Conservation (phyloP, 768 basidiomycete species). For the Tylopilus felleus region DNA sequence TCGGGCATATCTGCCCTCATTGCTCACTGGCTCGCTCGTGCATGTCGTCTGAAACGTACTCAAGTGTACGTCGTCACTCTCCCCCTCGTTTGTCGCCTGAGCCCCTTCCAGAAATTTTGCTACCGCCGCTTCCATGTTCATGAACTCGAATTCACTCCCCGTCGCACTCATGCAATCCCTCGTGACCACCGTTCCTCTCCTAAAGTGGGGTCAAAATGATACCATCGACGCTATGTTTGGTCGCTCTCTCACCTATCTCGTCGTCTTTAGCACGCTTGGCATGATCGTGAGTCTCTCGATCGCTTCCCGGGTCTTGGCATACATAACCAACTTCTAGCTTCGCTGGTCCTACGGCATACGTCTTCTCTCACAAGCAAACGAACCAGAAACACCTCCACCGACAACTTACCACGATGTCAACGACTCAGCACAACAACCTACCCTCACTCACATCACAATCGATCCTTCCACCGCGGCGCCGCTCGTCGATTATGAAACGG, state of each 20-base stretch:
- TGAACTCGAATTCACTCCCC: constrained; percentile 94
- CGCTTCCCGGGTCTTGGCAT: not conserved
- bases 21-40: constrained; percentile 57
- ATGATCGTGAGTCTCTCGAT: constrained; percentile 69
- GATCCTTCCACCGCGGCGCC: not conserved
- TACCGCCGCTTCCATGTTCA: constrained; percentile 81
- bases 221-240: constrained; percentile 88
- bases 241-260: constrained; percentile 83
- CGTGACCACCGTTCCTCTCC: constrained; percentile 73
- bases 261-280: constrained; percentile 90
- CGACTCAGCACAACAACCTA: not conserved
- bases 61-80: constrained; percentile 59
- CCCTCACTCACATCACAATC: not conserved
- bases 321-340: constrained; percentile 47
- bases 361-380: constrained; percentile 56
- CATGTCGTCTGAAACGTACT: constrained; percentile 65
- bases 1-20: constrained; percentile 68
- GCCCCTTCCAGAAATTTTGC: constrained; percentile 57
- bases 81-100: not conserved
- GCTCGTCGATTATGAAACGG: constrained; percentile 12
- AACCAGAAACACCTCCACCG: constrained; percentile 4
- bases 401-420: constrained; percentile 11
- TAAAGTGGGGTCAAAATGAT: constrained; percentile 82
- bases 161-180: constrained; percentile 93
- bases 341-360: constrained; percentile 94